These are phyloP conservation scores for Perilla frutescens DNA, from an alignment of 257 asterid genomes.

Conservation along the genomic window DNA sequence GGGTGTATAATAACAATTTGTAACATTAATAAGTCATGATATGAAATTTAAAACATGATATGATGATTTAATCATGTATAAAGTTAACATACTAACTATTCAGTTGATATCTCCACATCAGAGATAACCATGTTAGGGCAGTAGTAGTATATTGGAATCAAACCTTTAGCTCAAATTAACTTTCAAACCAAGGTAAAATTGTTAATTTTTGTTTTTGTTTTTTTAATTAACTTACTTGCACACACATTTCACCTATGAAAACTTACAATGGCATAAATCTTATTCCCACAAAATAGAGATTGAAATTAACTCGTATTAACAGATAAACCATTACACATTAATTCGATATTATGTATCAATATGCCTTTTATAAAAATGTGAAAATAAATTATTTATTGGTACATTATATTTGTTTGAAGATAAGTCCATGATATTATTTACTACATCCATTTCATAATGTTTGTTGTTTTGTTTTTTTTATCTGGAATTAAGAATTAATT, in stretches of 20 bases:
- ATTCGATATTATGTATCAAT: no score
- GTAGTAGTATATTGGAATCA: constrained; percentile 39
- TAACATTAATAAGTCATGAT: neutral
- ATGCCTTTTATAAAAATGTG: no score
- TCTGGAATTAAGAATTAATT: no score
- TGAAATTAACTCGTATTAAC: no score
- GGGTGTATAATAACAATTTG: no score
- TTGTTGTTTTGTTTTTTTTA: no score
- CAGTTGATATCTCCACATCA: constrained; percentile 45
- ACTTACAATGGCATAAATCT: neutral
- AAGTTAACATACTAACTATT: constrained; percentile 26
- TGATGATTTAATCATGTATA: neutral
- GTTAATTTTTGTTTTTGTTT: neutral
- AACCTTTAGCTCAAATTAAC: constrained; percentile 43
- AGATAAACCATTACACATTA: no score
- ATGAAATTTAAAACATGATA: neutral
- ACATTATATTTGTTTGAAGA: no score
- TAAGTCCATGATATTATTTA: no score
- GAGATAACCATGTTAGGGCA: constrained; percentile 41
- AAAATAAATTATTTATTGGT: no score
- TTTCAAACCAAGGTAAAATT: constrained; percentile 42
- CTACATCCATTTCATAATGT: no score
- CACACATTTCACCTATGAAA: constrained; percentile 4
- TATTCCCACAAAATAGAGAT: no score
- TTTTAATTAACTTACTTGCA: neutral